Base-by-base conservation (phyloP, 164 flowering plant genomes). In the Berberis vulgaris region DNA sequence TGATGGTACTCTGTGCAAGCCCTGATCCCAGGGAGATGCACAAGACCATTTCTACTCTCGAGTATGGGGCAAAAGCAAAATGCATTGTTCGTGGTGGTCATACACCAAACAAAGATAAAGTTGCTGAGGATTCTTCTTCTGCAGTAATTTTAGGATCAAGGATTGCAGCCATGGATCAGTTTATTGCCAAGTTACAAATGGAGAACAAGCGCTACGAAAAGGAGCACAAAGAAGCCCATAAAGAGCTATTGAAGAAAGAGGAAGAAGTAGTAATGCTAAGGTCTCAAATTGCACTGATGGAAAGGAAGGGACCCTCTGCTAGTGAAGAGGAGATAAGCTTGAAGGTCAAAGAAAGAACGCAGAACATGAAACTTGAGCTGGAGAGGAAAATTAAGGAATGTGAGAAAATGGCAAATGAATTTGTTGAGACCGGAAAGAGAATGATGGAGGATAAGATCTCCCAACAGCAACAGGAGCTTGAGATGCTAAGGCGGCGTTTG, bases 51-150 rank as follows among this genome's bases (percentile, higher is more conserved):
- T 82, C 89, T 49, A 94, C 97, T 6, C 82, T 94, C 11, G 99
- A 94, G 66, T 94, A 94, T 70, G 99, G 99, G 10, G 99, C 99
- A 8, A 94, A 94, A 76, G 97, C 99, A 2, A 94, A 94, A 67
- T 91, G 99, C 68, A 94, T 94, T 43, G 82, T 94, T 41, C 91
- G 99, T 54, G 91, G 91, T n/a, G 86, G 88, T 66, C 86, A 81
- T 57, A 85, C 96, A 26, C 96, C 97, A 49, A 67, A 67, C 26
- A 89, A 83, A 71, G 96, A 81, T 63, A 86, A 85, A 68, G 44
- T 65, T 6, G 60, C 73, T 45, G 97, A 87, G 63, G 89, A 87
- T 69, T 77, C 89, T 44, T 72, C 92, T 12, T 80, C 91, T n/a
- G 71, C 81, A 2, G 79, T 82, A 8, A 75, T 84, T 49, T 65